phyloP scores from a whole-genome alignment of 305 asterid species.

The Salvia sclarea region DNA sequence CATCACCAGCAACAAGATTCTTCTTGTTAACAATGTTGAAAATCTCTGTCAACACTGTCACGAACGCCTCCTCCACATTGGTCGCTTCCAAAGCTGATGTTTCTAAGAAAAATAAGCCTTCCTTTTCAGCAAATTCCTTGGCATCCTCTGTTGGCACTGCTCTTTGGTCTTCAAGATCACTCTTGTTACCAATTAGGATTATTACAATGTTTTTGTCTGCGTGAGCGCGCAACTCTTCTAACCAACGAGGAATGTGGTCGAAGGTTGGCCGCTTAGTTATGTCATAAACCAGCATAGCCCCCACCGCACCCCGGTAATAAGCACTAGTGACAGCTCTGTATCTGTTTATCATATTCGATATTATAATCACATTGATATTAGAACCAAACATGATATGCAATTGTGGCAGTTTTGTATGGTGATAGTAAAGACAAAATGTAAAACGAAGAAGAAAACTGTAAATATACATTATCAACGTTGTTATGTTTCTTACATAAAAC shows the following conservation, averaged over 20 bases:
- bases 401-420: too few relatives aligned
- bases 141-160: slow-evolving; percentile 71
- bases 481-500: neutral
- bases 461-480: too few relatives aligned
- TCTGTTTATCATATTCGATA: slow-evolving; percentile 39
- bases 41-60: slow-evolving; percentile 61
- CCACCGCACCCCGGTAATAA: slow-evolving; percentile 84
- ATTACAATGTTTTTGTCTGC: slow-evolving; percentile 86
- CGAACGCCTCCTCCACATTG: slow-evolving; percentile 70
- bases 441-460: neutral
- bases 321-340: slow-evolving; percentile 90
- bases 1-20: slow-evolving; percentile 57
- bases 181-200: slow-evolving; percentile 69
- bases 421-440: neutral
- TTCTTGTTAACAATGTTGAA: slow-evolving; percentile 75
- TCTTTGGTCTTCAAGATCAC: slow-evolving; percentile 73
- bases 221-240: slow-evolving; percentile 75
- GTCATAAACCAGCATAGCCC: slow-evolving; percentile 85
- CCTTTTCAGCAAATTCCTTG: slow-evolving; percentile 60
- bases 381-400: neutral
- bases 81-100: slow-evolving; percentile 70
- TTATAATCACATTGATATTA: neutral
- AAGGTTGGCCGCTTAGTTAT: slow-evolving; percentile 73
- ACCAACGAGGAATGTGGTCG: slow-evolving; percentile 87
- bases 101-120: slow-evolving; percentile 66